phyloP scores from a whole-genome alignment of 352 stramenopile species.

The Peronospora belbahrii region DNA sequence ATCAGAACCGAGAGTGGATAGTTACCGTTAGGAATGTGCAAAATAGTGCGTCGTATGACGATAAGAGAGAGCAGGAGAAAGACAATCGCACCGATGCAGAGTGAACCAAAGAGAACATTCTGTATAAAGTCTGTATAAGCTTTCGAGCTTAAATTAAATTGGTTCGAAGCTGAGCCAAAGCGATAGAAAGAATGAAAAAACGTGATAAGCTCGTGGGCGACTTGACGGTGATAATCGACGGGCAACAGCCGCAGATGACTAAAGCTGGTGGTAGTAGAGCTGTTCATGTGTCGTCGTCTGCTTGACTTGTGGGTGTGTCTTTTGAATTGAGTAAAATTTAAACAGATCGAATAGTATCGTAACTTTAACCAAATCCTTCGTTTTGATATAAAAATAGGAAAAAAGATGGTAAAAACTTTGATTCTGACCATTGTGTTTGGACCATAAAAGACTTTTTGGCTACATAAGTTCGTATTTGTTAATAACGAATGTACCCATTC shows the following conservation, averaged over 20 bases:
- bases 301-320: neutral
- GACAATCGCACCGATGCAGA: slow-evolving; percentile 50
- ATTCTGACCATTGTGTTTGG: too few relatives aligned
- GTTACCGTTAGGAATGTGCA: slow-evolving; percentile 60
- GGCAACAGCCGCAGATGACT: slow-evolving; percentile 44
- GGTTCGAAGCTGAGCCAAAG: slow-evolving; percentile 43
- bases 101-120: slow-evolving; percentile 61
- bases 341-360: too few relatives aligned
- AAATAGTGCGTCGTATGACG: slow-evolving; percentile 56
- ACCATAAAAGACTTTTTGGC: too few relatives aligned
- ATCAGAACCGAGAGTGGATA: neutral
- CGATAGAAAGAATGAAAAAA: slow-evolving; percentile 83
- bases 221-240: slow-evolving; percentile 58
- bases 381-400: too few relatives aligned
- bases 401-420: too few relatives aligned
- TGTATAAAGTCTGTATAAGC: slow-evolving; percentile 57
- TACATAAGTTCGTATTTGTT: too few relatives aligned
- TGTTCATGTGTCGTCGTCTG: too few relatives aligned
- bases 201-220: slow-evolving; percentile 50
- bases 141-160: slow-evolving; percentile 47
- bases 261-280: slow-evolving; percentile 8
- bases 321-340: slow-evolving; percentile 16
- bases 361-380: too few relatives aligned
- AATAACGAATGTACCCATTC: too few relatives aligned
- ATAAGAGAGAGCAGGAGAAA: slow-evolving; percentile 61